Conservation (phyloP, 2,329 filamentous ascomycete species). For the Aspergillus latus region DNA sequence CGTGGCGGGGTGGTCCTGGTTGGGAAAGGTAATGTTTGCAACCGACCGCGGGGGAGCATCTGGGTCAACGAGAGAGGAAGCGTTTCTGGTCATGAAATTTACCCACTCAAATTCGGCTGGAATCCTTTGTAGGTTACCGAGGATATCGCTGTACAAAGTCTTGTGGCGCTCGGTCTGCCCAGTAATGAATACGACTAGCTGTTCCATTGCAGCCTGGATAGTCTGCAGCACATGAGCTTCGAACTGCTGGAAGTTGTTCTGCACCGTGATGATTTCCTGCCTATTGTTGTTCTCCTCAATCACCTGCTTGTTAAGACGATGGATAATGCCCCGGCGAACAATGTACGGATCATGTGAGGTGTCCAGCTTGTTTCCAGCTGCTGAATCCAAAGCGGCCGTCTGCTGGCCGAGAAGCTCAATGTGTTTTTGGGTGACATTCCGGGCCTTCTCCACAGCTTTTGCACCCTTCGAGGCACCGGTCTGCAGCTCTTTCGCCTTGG, state of each 20-base stretch:
- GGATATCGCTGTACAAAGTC: slow-evolving; percentile 79
- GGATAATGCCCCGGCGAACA: slow-evolving; percentile 73
- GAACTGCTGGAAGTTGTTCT: slow-evolving; percentile 83
- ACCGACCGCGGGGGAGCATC: slow-evolving; percentile 71
- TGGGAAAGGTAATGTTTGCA: slow-evolving; percentile 76
- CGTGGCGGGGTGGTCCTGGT: slow-evolving; percentile 79
- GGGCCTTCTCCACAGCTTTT: slow-evolving; percentile 89
- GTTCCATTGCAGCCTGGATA: slow-evolving; percentile 76
- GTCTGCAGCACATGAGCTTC: slow-evolving; percentile 82
- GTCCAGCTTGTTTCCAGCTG: slow-evolving; percentile 65
- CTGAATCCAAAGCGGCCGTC: slow-evolving; percentile 73
- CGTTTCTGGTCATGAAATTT: slow-evolving; percentile 72
- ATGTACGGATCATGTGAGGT: slow-evolving; percentile 84
- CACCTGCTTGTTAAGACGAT: slow-evolving; percentile 87
- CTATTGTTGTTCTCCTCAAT: slow-evolving; percentile 94
- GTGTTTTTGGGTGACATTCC: slow-evolving; percentile 84
- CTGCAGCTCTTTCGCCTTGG: slow-evolving; percentile 86
- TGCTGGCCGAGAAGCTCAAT: slow-evolving; percentile 91
- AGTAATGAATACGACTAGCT: slow-evolving; percentile 77
- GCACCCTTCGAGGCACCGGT: slow-evolving; percentile 77
- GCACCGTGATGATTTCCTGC: slow-evolving; percentile 87
- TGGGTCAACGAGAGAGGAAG: slow-evolving; percentile 73
- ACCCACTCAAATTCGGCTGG: slow-evolving; percentile 89
- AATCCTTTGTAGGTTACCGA: slow-evolving; percentile 72
- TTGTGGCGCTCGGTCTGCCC: slow-evolving; percentile 80